Percentiles rank a stretch among this genome's conserved stretches.
Conservation (phyloP, 164 flowering plant genomes). For the Aristolochia californica region DNA sequence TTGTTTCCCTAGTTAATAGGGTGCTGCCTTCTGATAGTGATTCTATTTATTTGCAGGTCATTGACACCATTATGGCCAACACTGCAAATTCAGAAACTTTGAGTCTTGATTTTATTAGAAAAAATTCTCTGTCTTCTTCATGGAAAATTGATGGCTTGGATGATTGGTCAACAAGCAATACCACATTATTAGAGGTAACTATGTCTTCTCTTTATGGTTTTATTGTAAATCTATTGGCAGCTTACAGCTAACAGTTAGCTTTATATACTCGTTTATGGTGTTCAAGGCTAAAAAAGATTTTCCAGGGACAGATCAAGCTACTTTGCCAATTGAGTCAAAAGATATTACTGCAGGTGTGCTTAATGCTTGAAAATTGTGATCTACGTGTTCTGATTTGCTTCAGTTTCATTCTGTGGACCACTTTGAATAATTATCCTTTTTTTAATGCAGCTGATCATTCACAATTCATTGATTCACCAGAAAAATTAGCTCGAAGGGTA, state of each 20-base stretch:
- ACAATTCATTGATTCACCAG: slow-evolving; percentile 45
- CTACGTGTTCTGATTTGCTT: no score
- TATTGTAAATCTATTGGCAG: no score
- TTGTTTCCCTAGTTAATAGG: neutral
- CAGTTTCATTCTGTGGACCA: neutral
- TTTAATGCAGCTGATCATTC: slow-evolving; percentile 46
- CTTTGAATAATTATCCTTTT: neutral
- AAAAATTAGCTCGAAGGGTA: slow-evolving; percentile 66
- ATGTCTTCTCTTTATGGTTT: neutral
- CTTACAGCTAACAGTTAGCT: no score
- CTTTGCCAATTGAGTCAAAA: slow-evolving; percentile 20
- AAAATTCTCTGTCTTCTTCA: slow-evolving; percentile 55
- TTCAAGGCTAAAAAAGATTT: slow-evolving; percentile 12
- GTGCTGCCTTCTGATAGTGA: neutral
- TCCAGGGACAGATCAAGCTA: slow-evolving; percentile 19
- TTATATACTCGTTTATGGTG: no score
- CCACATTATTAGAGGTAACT: slow-evolving; percentile 31
- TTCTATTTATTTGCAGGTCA: slow-evolving; percentile 28
- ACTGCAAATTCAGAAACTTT: slow-evolving; percentile 62
- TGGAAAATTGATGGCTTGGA: slow-evolving; percentile 60
- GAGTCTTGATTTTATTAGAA: slow-evolving; percentile 62
- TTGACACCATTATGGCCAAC: slow-evolving; percentile 53
- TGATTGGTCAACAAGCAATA: slow-evolving; percentile 19
- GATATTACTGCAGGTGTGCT: slow-evolving; percentile 17
- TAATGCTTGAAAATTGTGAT: no score